Evolutionary conservation across 2,329 filamentous ascomycete genomes (phyloP), one percentile per base, ranked within the genome.

Genomic region (Aspergillus ochraceoroseus): DNA sequence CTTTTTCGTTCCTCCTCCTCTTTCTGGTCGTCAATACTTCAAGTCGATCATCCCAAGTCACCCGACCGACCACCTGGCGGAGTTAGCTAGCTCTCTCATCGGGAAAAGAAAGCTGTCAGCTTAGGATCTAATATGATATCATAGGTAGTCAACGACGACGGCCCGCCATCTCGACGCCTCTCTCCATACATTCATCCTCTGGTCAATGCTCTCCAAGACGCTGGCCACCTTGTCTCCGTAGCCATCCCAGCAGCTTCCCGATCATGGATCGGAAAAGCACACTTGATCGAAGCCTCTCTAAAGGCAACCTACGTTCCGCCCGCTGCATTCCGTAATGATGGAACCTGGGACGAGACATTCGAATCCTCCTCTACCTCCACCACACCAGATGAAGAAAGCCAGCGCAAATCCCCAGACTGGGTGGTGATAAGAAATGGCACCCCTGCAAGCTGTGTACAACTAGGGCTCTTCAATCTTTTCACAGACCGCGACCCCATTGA

Each of bases 261-360:
- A 38, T 94, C 87, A 13, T 95, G 89, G 89, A 95, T 95, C 60
- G 88, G 87, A 54, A 95, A 95, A 71, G 89, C 89, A 1, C 89
- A 95, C 67, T 83, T 95, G 59, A 89, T 95, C 57, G 88, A 88
- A 48, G 82, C 88, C 63, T 81, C 83, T 1, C 75, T 92, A 46
- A 85, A 82, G 64, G 87, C 87, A 5, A 73, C 76, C 27, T 94
- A 90, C 70, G 92, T 87, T 64, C 82, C 81, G 3, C 76, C 76
- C 0, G 69, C 69, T 25, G 71, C 73, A 6, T 70, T 79, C 19
- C 63, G 64, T 41, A 61, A 73, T 46, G 75, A 78, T 33, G 79
- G 83, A 39, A 56, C 59, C 27, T 64, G 82, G 82, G 48, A 60
- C 36, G 46, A 53, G 5, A 19, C 36, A 28, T 46, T 28, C 32